These are phyloP conservation scores for Trypanosoma avium DNA, from an alignment of 208 protist genomes.

Conservation along the genomic window DNA sequence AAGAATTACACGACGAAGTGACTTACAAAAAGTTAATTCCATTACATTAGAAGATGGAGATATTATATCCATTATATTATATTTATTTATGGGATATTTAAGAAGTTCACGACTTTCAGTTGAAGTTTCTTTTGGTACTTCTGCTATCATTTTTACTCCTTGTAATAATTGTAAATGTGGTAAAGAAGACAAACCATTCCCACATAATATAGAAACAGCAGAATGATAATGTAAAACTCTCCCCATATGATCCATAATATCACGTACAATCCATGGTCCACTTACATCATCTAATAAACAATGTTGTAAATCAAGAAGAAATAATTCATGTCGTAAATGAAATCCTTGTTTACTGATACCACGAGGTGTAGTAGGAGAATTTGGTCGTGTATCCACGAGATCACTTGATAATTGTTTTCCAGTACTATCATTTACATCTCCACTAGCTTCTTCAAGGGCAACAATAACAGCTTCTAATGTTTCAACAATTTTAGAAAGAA, in stretches of 20 bases:
- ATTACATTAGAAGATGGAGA: background rate
- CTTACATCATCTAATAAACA: slow-evolving; percentile 32
- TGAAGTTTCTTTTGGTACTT: too few species aligned
- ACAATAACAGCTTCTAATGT: slow-evolving; percentile 3
- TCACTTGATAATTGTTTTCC: background rate
- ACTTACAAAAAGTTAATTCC: slow-evolving; percentile 35
- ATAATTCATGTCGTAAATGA: slow-evolving; percentile 19
- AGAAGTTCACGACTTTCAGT: background rate
- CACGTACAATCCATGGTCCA: slow-evolving; percentile 36
- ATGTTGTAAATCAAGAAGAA: slow-evolving; percentile 41
- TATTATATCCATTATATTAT: background rate
- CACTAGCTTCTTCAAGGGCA: background rate
- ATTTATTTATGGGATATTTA: too few species aligned
- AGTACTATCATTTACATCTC: background rate
- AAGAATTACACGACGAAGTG: slow-evolving; percentile 41
- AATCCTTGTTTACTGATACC: background rate
- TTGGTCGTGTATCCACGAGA: slow-evolving; percentile 13
- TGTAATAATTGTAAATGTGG: too few species aligned
- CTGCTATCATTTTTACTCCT: too few species aligned
- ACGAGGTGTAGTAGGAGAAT: too few species aligned
- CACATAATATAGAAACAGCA: slow-evolving; percentile 17
- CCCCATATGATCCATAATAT: slow-evolving; percentile 34
- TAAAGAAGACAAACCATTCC: background rate
- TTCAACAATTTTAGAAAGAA: slow-evolving; percentile 34
- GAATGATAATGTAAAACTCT: slow-evolving; percentile 27